A percentile compares a stretch with the other conserved stretches of the same genome.
These are phyloP conservation scores for Suhomyces bribrorum DNA, from an alignment of 1,139 yeast species.

Conservation along the genomic window DNA sequence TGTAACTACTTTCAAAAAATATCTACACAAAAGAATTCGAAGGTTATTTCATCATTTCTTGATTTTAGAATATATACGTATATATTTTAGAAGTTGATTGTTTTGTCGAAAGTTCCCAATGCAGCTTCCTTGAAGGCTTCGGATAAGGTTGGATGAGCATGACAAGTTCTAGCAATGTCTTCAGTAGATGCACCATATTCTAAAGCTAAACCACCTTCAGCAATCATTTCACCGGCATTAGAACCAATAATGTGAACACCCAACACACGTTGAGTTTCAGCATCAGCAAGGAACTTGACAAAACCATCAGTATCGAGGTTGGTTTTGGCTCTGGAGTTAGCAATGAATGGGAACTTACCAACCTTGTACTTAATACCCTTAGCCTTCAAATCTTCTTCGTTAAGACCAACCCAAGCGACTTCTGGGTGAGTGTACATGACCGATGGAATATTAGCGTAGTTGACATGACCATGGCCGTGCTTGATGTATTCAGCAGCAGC, in stretches of 20 bases:
- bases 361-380: constrained; percentile 89
- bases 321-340: constrained; percentile 99
- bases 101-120: constrained; percentile 85
- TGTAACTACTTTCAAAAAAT: no score
- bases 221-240: constrained; percentile 99
- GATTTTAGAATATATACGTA: constrained; percentile 5
- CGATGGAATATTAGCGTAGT: constrained; percentile 95
- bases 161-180: constrained; percentile 96
- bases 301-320: constrained; percentile 96
- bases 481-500: constrained; percentile 97
- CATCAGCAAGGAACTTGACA: constrained; percentile 93
- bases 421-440: constrained; percentile 99
- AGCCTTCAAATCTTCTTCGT: constrained; percentile 92
- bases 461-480: constrained; percentile 95
- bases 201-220: constrained; percentile 95
- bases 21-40: no score
- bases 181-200: constrained; percentile 99
- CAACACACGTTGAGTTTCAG: constrained; percentile 93
- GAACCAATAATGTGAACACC: constrained; percentile 98
- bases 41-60: no score
- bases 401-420: constrained; percentile 98
- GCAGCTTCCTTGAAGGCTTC: constrained; percentile 99
- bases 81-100: constrained; percentile 67
- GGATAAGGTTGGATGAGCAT: constrained; percentile 97
- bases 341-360: constrained; percentile 98